Evolutionary conservation across 352 stramenopile genomes (phyloP).

Genomic region (Pythium sukuiense): DNA sequence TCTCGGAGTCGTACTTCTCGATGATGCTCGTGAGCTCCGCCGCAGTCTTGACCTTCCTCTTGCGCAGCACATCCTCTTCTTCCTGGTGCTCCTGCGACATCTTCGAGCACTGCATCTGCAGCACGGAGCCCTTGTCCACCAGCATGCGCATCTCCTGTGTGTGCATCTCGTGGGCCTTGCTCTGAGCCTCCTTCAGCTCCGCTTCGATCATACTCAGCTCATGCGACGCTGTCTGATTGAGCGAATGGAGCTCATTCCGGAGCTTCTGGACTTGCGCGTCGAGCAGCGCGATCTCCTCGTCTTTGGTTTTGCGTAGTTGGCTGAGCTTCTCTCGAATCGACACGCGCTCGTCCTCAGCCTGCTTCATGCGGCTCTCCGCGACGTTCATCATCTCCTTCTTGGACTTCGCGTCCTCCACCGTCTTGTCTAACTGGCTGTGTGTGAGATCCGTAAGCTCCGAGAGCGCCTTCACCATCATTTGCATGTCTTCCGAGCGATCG

Average conservation of each 20-base stretch:
- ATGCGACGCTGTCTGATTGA: constrained; percentile 73
- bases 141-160: constrained; percentile 77
- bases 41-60: constrained; percentile 82
- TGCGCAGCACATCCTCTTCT: constrained; percentile 73
- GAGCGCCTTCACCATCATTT: constrained; percentile 72
- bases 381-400: constrained; percentile 80
- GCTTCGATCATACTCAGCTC: constrained; percentile 76
- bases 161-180: constrained; percentile 74
- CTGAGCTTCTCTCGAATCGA: constrained; percentile 75
- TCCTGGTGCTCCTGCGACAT: constrained; percentile 85
- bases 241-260: constrained; percentile 65
- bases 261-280: constrained; percentile 84
- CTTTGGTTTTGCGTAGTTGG: constrained; percentile 76
- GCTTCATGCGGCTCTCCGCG: constrained; percentile 76
- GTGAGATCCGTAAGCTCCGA: constrained; percentile 84
- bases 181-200: constrained; percentile 75
- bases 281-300: constrained; percentile 78
- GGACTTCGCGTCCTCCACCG: constrained; percentile 82
- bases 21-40: constrained; percentile 67
- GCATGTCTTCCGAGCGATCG: constrained; percentile 63
- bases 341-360: constrained; percentile 78
- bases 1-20: constrained; percentile 79
- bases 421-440: constrained; percentile 77
- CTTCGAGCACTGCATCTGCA: constrained; percentile 60
- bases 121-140: constrained; percentile 48